Conservation (phyloP, 129 eudicot species). For the Chrysanthemum makinoi region DNA sequence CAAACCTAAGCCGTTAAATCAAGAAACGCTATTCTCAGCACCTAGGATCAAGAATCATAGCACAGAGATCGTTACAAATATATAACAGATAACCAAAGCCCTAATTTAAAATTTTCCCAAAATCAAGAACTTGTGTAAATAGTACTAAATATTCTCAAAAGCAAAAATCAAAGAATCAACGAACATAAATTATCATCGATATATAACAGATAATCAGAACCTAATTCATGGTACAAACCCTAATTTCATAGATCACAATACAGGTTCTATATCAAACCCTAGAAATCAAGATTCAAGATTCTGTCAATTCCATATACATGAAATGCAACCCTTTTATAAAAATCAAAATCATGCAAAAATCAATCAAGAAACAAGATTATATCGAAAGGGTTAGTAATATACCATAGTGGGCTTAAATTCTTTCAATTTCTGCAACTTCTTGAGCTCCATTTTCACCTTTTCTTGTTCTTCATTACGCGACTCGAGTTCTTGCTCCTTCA, state of each 20-base stretch:
- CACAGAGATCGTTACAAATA: background rate
- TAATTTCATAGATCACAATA: constrained; percentile 8
- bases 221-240: constrained; percentile 15
- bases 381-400: background rate
- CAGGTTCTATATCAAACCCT: background rate
- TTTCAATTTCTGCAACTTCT: constrained; percentile 83
- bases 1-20: background rate
- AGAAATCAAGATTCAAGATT: constrained; percentile 13
- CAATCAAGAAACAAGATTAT: background rate
- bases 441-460: constrained; percentile 78
- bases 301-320: background rate
- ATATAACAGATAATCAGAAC: background rate
- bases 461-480: constrained; percentile 54
- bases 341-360: background rate
- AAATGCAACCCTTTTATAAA: background rate
- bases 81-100: background rate
- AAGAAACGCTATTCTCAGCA: no score
- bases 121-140: constrained; percentile 5
- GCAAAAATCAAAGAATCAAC: background rate
- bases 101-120: background rate
- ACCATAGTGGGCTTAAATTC: constrained; percentile 93
- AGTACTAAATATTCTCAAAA: background rate
- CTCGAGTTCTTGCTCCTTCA: constrained; percentile 68
- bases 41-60: background rate
- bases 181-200: background rate